Percentiles rank a stretch among this genome's conserved stretches.
These are phyloP conservation scores for Leccinum huronense DNA, from an alignment of 1,284 basidiomycete genomes.

Conservation along the genomic window DNA sequence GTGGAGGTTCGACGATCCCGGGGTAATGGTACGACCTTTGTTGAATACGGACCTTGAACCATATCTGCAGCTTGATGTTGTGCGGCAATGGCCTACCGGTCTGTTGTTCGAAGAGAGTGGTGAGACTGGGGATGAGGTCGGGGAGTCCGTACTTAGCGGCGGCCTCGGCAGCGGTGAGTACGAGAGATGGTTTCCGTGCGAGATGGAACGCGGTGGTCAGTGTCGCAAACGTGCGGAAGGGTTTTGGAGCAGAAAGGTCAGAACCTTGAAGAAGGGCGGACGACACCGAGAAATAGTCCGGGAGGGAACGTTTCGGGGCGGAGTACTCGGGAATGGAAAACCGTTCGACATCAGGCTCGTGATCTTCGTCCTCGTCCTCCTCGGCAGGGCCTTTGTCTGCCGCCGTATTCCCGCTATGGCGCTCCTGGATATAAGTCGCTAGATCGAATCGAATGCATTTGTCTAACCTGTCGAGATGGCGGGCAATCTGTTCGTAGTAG, in stretches of 20 bases:
- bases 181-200: not conserved
- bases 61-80: slow-evolving; percentile 1
- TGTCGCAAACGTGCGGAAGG: slow-evolving; percentile 8
- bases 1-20: not conserved
- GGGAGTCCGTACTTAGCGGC: slow-evolving; percentile 4
- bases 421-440: not conserved
- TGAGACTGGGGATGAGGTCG: slow-evolving; percentile 7
- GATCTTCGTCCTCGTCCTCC: not conserved
- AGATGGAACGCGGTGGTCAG: slow-evolving; percentile 11
- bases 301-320: not conserved
- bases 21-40: slow-evolving; percentile 2
- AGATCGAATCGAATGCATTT: slow-evolving; percentile 11
- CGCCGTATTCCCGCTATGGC: not conserved
- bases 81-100: not conserved
- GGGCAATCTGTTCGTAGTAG: not conserved
- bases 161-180: slow-evolving; percentile 1
- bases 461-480: slow-evolving; percentile 6
- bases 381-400: not conserved
- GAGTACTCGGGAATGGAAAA: not conserved
- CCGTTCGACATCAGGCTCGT: slow-evolving; percentile 4
- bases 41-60: slow-evolving; percentile 6
- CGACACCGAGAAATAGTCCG: slow-evolving; percentile 8
- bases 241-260: not conserved
- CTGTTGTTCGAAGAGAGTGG: not conserved
- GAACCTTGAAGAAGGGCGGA: slow-evolving; percentile 1